Evolutionary conservation across 2,329 filamentous ascomycete species (phyloP), one percentile per base, ranked within the genome.

Genomic region (Nothophoma quercina): DNA sequence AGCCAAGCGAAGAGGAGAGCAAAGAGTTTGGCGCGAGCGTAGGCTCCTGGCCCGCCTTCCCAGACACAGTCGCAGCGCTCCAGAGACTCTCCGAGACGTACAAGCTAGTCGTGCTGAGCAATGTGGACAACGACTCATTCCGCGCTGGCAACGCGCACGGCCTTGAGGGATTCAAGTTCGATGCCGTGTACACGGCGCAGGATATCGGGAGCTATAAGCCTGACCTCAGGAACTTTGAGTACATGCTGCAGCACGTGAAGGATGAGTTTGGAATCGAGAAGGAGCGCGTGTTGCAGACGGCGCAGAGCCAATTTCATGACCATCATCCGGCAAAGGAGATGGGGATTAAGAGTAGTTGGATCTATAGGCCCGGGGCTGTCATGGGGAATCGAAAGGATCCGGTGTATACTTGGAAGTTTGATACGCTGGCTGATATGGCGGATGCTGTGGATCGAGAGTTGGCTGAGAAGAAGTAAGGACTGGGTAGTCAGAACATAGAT

Each of bases 181-280:
- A 89, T 62, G 80, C 81, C 10, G 77, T 89, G 19, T 85, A 88
- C 71, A 90, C 88, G 2, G 89, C 89, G 1, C 78, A 91, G 72
- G 83, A 88, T 35, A 84, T 91, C 45, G 88, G 89, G 1, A 80
- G 78, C 6, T 92, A 91, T 71, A 92, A 92, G 76, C 89, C 89
- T 0, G 75, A 83, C 55, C 68, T 74, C 29, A 69, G 69, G 22
- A 91, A 90, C 63, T 92, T 92, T 59, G 77, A 83, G 49, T 88
- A 88, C 65, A 75, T 91, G 72, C 75, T 90, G 12, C 68, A 71
- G 12, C 77, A 81, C 26, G 80, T 83, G 15, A 73, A 81, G 63
- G 62, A 71, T 3, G 80, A 84, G 5, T 81, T 88, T 43, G 85
- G 82, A 0, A 68, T 89, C 0, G 77, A 80, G 23, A 84, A 83